Percentiles rank a stretch among this genome's conserved stretches.
phyloP scores from a whole-genome alignment of 2,329 filamentous ascomycete species.

The Hymenoscyphus salicellus region DNA sequence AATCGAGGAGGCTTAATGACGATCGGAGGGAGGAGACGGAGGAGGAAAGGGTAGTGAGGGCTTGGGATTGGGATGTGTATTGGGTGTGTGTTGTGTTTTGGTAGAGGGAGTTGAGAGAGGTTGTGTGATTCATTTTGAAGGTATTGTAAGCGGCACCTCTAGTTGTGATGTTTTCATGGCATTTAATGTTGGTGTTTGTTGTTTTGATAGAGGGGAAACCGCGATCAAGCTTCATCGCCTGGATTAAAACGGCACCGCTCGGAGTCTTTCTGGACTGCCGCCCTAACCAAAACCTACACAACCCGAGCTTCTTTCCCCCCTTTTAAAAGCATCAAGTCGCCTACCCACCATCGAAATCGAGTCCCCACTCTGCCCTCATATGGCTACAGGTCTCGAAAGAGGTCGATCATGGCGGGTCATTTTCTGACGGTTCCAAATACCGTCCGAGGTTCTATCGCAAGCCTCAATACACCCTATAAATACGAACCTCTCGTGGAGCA shows the following conservation, averaged over 20 bases:
- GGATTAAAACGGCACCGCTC: too few species aligned
- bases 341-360: too few species aligned
- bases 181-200: neutral
- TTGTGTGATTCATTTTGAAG: conserved; percentile 8
- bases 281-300: too few species aligned
- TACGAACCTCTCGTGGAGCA: neutral
- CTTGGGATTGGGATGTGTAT: conserved; percentile 10
- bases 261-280: too few species aligned
- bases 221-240: neutral
- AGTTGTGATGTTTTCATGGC: neutral
- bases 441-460: neutral
- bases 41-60: conserved; percentile 34
- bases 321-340: too few species aligned
- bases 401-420: neutral
- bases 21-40: conserved; percentile 40
- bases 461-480: neutral
- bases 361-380: too few species aligned
- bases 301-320: too few species aligned
- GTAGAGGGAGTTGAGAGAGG: conserved; percentile 9
- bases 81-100: conserved; percentile 1
- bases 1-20: conserved; percentile 39
- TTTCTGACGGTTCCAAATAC: neutral
- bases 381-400: too few species aligned
- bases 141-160: neutral
- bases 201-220: neutral